phyloP scores from a whole-genome alignment of 768 basidiomycete genomes.

The Leccinum arenicola region DNA sequence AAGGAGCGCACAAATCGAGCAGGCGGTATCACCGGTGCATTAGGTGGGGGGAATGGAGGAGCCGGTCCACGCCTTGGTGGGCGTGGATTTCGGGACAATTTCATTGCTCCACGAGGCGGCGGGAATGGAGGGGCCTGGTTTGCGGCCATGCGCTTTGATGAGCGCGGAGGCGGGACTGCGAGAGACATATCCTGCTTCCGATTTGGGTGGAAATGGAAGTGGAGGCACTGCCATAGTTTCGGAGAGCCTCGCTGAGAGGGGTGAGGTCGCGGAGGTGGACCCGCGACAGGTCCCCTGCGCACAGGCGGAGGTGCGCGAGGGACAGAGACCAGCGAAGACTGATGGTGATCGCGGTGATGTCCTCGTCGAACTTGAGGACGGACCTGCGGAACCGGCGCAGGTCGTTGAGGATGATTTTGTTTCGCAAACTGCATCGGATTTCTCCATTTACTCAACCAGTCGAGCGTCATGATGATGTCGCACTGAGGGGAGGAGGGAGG shows the following conservation, averaged over 20 bases:
- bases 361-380: conserved; percentile 20
- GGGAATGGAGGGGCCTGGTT: conserved; percentile 18
- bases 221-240: conserved; percentile 22
- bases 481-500: conserved; percentile 16
- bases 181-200: conserved; percentile 19
- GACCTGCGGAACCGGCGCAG: conserved; percentile 15
- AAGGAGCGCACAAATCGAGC: not conserved
- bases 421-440: conserved; percentile 16
- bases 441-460: conserved; percentile 27
- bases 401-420: conserved; percentile 15
- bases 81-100: conserved; percentile 11
- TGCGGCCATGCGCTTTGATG: conserved; percentile 3
- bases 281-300: conserved; percentile 18
- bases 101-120: conserved; percentile 18
- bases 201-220: conserved; percentile 25
- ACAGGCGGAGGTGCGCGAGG: conserved; percentile 10
- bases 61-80: conserved; percentile 1
- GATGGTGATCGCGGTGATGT: conserved; percentile 16
- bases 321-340: conserved; percentile 3
- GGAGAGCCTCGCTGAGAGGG: conserved; percentile 12
- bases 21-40: conserved; percentile 11
- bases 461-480: conserved; percentile 23
- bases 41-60: conserved; percentile 23
- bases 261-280: conserved; percentile 9
- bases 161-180: conserved; percentile 6